Evolutionary conservation across 352 stramenopile genomes (phyloP).

Genomic region (Pythium chondricola): DNA sequence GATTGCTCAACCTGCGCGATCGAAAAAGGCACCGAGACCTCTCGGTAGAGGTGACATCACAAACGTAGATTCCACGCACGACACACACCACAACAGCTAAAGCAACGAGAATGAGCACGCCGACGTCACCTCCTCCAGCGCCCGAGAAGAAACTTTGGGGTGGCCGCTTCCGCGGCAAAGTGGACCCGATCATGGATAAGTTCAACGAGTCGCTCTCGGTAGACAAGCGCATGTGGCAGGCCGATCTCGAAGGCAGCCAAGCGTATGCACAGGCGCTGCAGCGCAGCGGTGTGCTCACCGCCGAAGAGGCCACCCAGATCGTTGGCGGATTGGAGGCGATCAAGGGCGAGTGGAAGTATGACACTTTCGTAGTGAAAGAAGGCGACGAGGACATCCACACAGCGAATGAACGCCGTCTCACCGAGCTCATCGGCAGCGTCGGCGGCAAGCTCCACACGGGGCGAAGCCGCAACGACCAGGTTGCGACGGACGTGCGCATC

Average conservation of each 20-base stretch:
- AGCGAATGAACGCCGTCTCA: slow-evolving; percentile 97
- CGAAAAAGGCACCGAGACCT: no score
- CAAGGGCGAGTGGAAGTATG: slow-evolving; percentile 81
- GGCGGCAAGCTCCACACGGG: slow-evolving; percentile 97
- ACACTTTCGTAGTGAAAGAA: slow-evolving; percentile 83
- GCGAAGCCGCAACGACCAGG: slow-evolving; percentile 96
- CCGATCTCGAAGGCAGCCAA: slow-evolving; percentile 95
- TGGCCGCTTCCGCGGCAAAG: slow-evolving; percentile 92
- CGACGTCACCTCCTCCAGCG: slow-evolving; percentile 3
- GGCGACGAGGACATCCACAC: slow-evolving; percentile 99
- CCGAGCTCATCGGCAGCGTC: slow-evolving; percentile 94
- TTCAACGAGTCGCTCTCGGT: slow-evolving; percentile 98
- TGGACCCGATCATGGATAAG: slow-evolving; percentile 97
- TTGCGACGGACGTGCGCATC: slow-evolving; percentile 95
- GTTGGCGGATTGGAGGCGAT: slow-evolving; percentile 84
- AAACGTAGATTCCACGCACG: background rate
- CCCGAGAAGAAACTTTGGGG: slow-evolving; percentile 84
- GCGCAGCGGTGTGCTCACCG: slow-evolving; percentile 91
- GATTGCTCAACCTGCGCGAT: slow-evolving; percentile 9
- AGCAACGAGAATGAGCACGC: background rate
- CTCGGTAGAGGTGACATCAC: no score
- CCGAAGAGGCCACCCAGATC: slow-evolving; percentile 83
- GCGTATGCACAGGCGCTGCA: slow-evolving; percentile 91
- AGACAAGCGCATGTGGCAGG: slow-evolving; percentile 96
- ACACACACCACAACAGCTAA: background rate